phyloP scores from a whole-genome alignment of 1,139 yeast genomes.

The Nematodospora anomalae region DNA sequence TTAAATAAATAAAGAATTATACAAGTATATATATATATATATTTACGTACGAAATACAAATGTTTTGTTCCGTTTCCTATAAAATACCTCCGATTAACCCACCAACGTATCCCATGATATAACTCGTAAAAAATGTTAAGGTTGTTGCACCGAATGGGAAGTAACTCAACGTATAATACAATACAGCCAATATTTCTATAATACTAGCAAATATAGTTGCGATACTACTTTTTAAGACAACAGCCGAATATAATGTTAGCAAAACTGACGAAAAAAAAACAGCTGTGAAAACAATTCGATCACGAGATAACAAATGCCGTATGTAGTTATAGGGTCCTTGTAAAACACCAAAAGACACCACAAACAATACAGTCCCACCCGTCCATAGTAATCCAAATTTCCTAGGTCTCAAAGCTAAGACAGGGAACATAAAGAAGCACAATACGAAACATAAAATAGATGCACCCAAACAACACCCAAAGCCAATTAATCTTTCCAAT shows the following conservation, averaged over 20 bases:
- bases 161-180: constrained; percentile 87
- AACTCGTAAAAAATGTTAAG: constrained; percentile 75
- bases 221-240: constrained; percentile 63
- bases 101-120: constrained; percentile 76
- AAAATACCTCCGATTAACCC: constrained; percentile 51
- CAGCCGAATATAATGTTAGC: constrained; percentile 59
- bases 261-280: constrained; percentile 77
- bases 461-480: constrained; percentile 73
- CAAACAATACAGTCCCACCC: constrained; percentile 82
- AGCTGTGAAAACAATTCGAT: constrained; percentile 74
- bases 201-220: constrained; percentile 75
- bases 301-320: constrained; percentile 71
- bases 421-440: constrained; percentile 84
- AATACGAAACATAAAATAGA: constrained; percentile 77
- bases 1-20: constrained; percentile 2
- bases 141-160: constrained; percentile 96
- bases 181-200: constrained; percentile 77
- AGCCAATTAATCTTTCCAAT: constrained; percentile 78
- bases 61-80: constrained; percentile 12
- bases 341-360: constrained; percentile 83
- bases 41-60: neutral
- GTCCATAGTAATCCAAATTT: constrained; percentile 93
- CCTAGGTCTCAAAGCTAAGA: constrained; percentile 83
- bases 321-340: constrained; percentile 88
- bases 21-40: constrained; percentile 2